These are phyloP conservation scores for Limonium bicolor DNA, from an alignment of 148 eudicot species.

Conservation along the genomic window DNA sequence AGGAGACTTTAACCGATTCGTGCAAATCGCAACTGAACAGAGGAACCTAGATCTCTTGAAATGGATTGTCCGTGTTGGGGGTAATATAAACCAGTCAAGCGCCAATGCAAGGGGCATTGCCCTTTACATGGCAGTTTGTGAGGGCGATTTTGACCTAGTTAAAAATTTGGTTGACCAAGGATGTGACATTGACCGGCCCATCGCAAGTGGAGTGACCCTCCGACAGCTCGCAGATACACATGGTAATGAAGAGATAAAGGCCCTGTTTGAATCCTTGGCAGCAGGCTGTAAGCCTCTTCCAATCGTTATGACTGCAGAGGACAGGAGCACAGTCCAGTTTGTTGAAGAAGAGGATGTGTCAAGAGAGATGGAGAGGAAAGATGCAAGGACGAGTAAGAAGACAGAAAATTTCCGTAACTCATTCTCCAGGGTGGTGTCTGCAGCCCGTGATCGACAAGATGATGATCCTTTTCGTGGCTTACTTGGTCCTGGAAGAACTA, in stretches of 20 bases:
- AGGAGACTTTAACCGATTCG: conserved; percentile 51
- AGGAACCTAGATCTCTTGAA: conserved; percentile 39
- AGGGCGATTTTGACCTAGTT: conserved; percentile 42
- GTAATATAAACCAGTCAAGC: conserved; percentile 36
- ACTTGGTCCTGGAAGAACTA: conserved; percentile 12
- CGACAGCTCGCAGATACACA: conserved; percentile 58
- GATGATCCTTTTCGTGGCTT: conserved; percentile 31
- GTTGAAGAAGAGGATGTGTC: too few relatives aligned
- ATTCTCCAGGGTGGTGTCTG: conserved; percentile 66
- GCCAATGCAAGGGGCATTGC: conserved; percentile 36
- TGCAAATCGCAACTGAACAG: conserved; percentile 40
- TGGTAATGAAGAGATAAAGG: conserved; percentile 40
- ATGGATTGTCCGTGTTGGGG: conserved; percentile 28
- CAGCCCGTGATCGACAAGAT: conserved; percentile 19
- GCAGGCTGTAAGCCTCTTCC: conserved; percentile 14
- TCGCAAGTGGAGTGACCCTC: conserved; percentile 40
- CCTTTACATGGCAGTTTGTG: conserved; percentile 57
- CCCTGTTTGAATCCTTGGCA: conserved; percentile 23
- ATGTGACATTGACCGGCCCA: conserved; percentile 28
- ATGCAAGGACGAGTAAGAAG: conserved; percentile 35
- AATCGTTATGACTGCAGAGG: conserved; percentile 7
- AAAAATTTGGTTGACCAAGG: conserved; percentile 46
- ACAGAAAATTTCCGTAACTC: conserved; percentile 52
- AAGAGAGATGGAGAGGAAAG: too few relatives aligned
- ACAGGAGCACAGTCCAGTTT: conserved; percentile 11